Evolutionary conservation across 805 yeast genomes (phyloP).

Genomic region (Trichomonascus vanleenenianus): DNA sequence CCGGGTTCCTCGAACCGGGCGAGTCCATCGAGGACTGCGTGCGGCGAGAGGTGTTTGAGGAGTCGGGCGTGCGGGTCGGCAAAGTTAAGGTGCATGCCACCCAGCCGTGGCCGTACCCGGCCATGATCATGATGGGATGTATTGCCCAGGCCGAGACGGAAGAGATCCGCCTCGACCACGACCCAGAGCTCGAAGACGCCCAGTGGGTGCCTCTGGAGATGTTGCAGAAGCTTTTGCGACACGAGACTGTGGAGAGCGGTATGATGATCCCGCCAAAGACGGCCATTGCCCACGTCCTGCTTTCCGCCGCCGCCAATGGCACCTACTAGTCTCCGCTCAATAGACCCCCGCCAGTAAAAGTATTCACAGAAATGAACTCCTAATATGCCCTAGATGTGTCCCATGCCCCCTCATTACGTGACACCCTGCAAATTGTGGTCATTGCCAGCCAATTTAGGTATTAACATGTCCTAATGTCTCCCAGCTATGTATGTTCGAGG

Average conservation of each 20-base stretch:
- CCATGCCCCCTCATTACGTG: too few species aligned
- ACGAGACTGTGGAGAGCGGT: constrained; percentile 9
- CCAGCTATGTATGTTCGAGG: too few species aligned
- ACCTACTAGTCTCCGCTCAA: too few species aligned
- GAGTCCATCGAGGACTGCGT: constrained; percentile 88
- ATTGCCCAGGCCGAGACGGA: constrained; percentile 54
- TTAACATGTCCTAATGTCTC: too few species aligned
- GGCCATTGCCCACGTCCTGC: constrained; percentile 29
- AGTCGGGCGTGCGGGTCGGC: constrained; percentile 68
- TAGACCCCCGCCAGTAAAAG: too few species aligned
- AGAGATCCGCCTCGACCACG: constrained; percentile 63
- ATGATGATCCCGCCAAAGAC: constrained; percentile 25
- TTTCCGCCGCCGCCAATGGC: constrained; percentile 6
- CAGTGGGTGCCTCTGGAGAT: constrained; percentile 66
- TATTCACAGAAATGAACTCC: too few species aligned
- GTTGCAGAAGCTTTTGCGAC: constrained; percentile 34
- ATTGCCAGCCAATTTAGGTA: too few species aligned
- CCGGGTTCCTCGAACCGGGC: constrained; percentile 94
- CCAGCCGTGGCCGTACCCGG: constrained; percentile 99
- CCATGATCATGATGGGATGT: constrained; percentile 90
- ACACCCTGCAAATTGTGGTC: too few species aligned
- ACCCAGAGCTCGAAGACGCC: constrained; percentile 80
- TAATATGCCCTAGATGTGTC: too few species aligned
- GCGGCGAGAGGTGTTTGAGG: constrained; percentile 89
- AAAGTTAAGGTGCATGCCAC: constrained; percentile 56